These are phyloP conservation scores for Colletotrichum karsti DNA, from an alignment of 2,329 filamentous ascomycete genomes.

Conservation along the genomic window DNA sequence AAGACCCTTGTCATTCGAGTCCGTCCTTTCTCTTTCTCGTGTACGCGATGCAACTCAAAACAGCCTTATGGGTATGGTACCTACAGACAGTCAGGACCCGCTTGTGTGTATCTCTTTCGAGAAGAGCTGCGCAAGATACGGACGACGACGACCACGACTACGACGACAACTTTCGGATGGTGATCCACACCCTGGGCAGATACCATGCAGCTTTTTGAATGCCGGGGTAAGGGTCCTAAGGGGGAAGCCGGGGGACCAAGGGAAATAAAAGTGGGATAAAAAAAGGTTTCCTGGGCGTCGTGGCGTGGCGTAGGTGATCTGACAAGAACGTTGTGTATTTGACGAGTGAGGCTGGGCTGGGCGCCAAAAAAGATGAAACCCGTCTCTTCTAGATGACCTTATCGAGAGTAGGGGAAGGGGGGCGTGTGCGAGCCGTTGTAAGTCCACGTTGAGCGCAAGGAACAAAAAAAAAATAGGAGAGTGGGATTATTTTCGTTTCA, in stretches of 20 bases:
- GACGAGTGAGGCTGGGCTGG: neutral
- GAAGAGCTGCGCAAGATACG: neutral
- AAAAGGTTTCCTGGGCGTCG: conserved; percentile 20
- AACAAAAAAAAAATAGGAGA: neutral
- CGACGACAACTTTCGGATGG: neutral
- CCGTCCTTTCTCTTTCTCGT: neutral
- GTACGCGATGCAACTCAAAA: conserved; percentile 26
- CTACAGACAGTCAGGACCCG: neutral
- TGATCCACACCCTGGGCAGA: neutral
- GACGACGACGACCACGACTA: conserved; percentile 1
- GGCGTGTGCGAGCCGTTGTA: neutral
- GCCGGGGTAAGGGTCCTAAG: neutral
- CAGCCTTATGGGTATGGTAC: conserved; percentile 22
- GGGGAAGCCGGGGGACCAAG: neutral
- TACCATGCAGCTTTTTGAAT: neutral
- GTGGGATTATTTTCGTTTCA: conserved; percentile 22
- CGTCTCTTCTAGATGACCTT: conserved; percentile 21
- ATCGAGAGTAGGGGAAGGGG: neutral
- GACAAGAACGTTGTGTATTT: neutral
- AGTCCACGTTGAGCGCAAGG: neutral
- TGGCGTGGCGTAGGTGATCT: conserved; percentile 15
- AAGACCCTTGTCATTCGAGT: neutral
- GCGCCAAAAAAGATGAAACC: conserved; percentile 27
- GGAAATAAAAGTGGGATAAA: conserved; percentile 20
- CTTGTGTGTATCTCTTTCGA: neutral